phyloP scores from a whole-genome alignment of 345 rosid genomes.

The Clarkia xantiana region DNA sequence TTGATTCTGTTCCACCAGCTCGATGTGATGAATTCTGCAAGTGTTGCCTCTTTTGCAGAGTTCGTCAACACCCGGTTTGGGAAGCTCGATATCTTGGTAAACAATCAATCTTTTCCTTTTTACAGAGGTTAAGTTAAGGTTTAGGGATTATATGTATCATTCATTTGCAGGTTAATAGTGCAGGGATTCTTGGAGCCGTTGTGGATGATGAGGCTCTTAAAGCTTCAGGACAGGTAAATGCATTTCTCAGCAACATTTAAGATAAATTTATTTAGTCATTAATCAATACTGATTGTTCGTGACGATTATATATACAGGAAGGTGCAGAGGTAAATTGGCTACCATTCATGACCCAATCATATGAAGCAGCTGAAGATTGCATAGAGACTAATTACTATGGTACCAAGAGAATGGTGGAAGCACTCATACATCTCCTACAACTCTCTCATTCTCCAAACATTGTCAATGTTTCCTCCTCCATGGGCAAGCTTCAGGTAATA shows the following conservation, averaged over 20 bases:
- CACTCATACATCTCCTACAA: constrained; percentile 28
- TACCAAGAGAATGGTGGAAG: constrained; percentile 30
- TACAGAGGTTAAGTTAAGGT: not conserved
- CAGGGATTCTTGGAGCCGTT: constrained; percentile 11
- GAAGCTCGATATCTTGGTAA: constrained; percentile 17
- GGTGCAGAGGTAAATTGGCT: constrained; percentile 9
- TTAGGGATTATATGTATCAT: no score
- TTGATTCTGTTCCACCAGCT: constrained; percentile 11
- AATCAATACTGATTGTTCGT: not conserved
- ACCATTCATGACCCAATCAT: constrained; percentile 14
- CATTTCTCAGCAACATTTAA: no score
- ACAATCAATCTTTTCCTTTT: no score
- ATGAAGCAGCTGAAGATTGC: constrained; percentile 25
- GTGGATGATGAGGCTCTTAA: constrained; percentile 9
- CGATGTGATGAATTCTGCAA: constrained; percentile 10
- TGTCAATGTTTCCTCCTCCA: constrained; percentile 33
- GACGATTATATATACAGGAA: constrained; percentile 1
- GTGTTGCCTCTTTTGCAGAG: constrained; percentile 12
- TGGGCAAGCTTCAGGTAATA: constrained; percentile 25
- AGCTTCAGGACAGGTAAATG: constrained; percentile 8
- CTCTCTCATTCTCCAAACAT: constrained; percentile 30
- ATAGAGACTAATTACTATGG: constrained; percentile 34
- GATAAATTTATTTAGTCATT: no score
- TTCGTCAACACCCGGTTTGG: constrained; percentile 9
- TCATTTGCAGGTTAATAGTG: constrained; percentile 15